Evolutionary conservation across 352 stramenopile genomes (phyloP), one percentile per base, ranked within the genome.

Genomic region (Pythium sukuiense): DNA sequence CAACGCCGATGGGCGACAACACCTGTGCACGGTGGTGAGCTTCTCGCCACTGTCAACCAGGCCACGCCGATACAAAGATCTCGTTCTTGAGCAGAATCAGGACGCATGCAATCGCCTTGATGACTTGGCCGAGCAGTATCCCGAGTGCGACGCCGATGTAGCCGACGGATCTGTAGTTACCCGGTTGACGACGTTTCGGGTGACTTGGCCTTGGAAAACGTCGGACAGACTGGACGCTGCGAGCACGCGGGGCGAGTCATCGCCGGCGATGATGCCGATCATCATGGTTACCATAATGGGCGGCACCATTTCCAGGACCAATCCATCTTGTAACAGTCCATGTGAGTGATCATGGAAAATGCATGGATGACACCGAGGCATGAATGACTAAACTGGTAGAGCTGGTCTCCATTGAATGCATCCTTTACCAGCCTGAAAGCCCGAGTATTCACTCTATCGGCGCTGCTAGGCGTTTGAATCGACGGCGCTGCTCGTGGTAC

Each of bases 371-470:
- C 20, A 2, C 39, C 39, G 16, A 76, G 14, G 26, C 85, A 68
- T 48, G 74, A 59, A 48, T 77, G 74, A 57, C 76, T 77, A 30
- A 70, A 69, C 30, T 76, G 76, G 24, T 87, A 77, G 48, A 87
- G 67, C 50, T 79, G 59, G 55, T 76, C 32, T 8, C 3, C 11
- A 14, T 41, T 9, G 35, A 41, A 41, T n/a, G n/a, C n/a, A n/a
- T n/a, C n/a, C n/a, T n/a, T n/a, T n/a, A n/a, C n/a, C n/a, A n/a
- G n/a, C n/a, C n/a, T n/a, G n/a, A 41, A 6, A 41, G 2, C 12
- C 14, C 35, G 12, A 3, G 7, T 14, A 41, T 41, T 41, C 12
- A 2, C 7, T 11, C 35, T 41, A 37, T 11, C 32, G 32, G 6
- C 6, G 6, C 32, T 37, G 6, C 12, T 50, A 50, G 7, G 20